Percentiles rank a stretch among this genome's conserved stretches.
phyloP scores from a whole-genome alignment of 2,329 filamentous ascomycete genomes.

The Eutypella sp. region DNA sequence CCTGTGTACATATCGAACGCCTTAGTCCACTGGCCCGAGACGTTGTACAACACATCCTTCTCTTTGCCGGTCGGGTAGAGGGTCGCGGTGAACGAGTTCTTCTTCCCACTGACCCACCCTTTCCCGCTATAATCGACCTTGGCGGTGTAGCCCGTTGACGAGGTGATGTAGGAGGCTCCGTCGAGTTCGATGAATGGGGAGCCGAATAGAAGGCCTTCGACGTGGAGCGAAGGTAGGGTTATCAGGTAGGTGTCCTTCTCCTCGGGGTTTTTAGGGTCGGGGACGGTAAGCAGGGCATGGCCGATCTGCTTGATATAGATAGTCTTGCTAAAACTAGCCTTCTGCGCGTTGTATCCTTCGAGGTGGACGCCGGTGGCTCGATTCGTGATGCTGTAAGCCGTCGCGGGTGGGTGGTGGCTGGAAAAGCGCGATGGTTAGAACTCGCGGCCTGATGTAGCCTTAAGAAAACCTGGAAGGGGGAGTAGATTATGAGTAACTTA shows the following conservation, averaged over 20 bases:
- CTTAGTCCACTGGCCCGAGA: constrained; percentile 39
- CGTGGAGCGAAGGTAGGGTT: constrained; percentile 42
- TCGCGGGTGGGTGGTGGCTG: constrained; percentile 49
- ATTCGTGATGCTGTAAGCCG: constrained; percentile 45
- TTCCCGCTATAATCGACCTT: constrained; percentile 44
- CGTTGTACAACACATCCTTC: constrained; percentile 32
- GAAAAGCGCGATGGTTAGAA: constrained; percentile 3
- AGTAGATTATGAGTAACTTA: constrained; percentile 14
- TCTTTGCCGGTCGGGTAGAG: constrained; percentile 35
- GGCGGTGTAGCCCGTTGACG: constrained; percentile 39
- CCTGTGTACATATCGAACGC: constrained; percentile 31
- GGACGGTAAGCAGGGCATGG: constrained; percentile 45
- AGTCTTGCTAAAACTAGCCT: constrained; percentile 45
- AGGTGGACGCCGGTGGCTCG: constrained; percentile 38
- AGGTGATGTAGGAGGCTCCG: constrained; percentile 40
- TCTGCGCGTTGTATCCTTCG: constrained; percentile 46
- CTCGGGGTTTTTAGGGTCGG: constrained; percentile 25
- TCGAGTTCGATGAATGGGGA: constrained; percentile 45
- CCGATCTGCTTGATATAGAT: constrained; percentile 47
- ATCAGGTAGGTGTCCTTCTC: constrained; percentile 45
- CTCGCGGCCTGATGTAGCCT: no score
- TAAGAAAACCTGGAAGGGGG: neutral
- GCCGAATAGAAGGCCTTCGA: constrained; percentile 42
- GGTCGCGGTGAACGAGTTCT: constrained; percentile 41
- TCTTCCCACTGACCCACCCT: constrained; percentile 39